A percentile compares a stretch with the other conserved stretches of the same genome.
Evolutionary conservation across 345 rosid genomes (phyloP).

Genomic region (Salix purpurea): DNA sequence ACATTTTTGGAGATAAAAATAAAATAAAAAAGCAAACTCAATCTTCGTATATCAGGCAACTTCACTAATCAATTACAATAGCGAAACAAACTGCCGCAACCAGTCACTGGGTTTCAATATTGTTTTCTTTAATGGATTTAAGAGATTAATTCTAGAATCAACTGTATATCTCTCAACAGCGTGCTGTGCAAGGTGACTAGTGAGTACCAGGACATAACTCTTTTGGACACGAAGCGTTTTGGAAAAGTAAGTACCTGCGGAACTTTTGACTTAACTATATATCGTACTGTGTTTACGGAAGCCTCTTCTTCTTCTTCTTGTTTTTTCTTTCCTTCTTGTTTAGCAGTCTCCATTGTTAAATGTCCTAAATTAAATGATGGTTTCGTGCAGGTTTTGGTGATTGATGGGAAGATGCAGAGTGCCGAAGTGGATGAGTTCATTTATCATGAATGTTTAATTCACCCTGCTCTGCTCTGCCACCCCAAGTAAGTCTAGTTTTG

Average conservation of each 20-base stretch:
- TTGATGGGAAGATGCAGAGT: conserved; percentile 98
- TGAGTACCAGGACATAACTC: conserved; percentile 73
- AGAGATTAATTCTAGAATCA: background rate
- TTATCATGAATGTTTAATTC: conserved; percentile 89
- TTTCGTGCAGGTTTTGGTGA: conserved; percentile 59
- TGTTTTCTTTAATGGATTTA: background rate
- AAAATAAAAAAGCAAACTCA: too few relatives aligned
- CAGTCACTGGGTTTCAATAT: background rate
- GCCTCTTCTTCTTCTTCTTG: too few relatives aligned
- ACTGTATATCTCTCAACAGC: conserved; percentile 26
- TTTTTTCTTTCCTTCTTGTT: background rate
- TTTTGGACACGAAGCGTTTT: conserved; percentile 80
- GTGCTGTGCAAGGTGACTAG: conserved; percentile 77
- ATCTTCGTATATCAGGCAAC: too few relatives aligned
- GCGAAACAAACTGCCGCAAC: too few relatives aligned
- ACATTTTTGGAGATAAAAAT: background rate
- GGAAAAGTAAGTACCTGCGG: conserved; percentile 52
- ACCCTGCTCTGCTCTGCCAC: conserved; percentile 75
- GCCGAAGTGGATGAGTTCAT: conserved; percentile 93
- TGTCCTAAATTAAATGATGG: background rate
- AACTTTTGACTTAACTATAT: background rate
- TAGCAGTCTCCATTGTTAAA: background rate
- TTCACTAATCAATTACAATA: too few relatives aligned
- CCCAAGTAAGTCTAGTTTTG: conserved; percentile 44
- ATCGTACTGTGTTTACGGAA: background rate